Evolutionary conservation across 73 alveolate species (phyloP), one percentile per base, ranked within the genome.

Genomic region (Paramecium caudatum): DNA sequence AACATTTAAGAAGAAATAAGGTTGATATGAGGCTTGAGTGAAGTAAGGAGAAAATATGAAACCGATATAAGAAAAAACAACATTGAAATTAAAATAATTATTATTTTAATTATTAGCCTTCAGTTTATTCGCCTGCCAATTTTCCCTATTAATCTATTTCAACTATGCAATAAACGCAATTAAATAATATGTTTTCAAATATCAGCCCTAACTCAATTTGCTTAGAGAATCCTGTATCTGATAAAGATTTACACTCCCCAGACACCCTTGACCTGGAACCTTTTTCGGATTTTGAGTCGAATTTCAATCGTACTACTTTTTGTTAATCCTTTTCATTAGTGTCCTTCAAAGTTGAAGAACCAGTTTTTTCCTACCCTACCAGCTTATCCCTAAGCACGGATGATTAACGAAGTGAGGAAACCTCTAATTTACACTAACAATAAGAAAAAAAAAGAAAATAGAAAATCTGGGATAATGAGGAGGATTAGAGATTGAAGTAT

Each of bases 391-490:
- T 5, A 3, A 23, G 10, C 0, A 9, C 17, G 37, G n/a, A 27
- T 55, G 45, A 55, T 27, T 13, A 23, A 27, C 37, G 30, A 55
- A 23, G 80, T 27, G 80, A 55, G 19, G 80, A 55, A 37, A 55
- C 80, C 16, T 19, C 10, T 55, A 27, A 37, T 55, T 27, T 27
- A 27, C 80, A 55, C 46, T 55, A 55, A 43, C 12, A 55, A 55
- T 37, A 55, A 23, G n/a, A 1, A 55, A 19, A 23, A 3, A 55
- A 19, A 55, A 70, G 93, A 43, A 70, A 86, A 86, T 43, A 62
- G 16, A 86, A 86, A 49, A 61, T 65, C n/a, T 86, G 93, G 93
- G 65, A 47, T 34, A 46, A 41, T 41, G 82, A 86, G 25, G 93
- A 86, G 55, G 93, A 86, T 86, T 47, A 21, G 46, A 62, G 47